phyloP scores from a whole-genome alignment of 2,329 filamentous ascomycete genomes.

The Colletotrichum truncatum region DNA sequence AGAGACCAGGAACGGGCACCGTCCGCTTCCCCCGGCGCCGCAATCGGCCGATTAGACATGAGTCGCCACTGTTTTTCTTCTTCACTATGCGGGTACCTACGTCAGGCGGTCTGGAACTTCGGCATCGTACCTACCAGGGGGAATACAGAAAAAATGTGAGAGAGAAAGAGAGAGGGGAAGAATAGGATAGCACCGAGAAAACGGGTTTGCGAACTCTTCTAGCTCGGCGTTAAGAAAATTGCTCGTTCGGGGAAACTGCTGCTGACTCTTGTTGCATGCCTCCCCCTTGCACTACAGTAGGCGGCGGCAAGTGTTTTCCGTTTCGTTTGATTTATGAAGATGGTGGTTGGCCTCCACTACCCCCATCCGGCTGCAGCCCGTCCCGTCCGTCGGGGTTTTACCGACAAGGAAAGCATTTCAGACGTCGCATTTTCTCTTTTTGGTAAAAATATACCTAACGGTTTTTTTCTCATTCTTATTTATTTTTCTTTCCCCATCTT shows the following conservation, averaged over 20 bases:
- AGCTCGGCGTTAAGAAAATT: neutral
- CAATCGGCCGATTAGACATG: slow-evolving; percentile 8
- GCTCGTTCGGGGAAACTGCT: neutral
- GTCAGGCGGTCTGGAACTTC: neutral
- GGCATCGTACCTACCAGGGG: too few relatives aligned
- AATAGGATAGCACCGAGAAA: too few relatives aligned
- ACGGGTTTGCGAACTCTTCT: neutral
- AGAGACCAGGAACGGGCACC: neutral
- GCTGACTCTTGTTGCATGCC: neutral
- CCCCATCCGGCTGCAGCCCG: slow-evolving; percentile 4
- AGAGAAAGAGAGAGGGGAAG: too few relatives aligned
- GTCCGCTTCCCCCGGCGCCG: slow-evolving; percentile 7
- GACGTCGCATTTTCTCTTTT: neutral
- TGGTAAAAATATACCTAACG: too few relatives aligned
- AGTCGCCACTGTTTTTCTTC: neutral
- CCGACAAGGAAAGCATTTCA: neutral
- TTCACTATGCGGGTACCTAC: neutral
- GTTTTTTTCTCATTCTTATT: neutral
- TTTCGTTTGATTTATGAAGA: neutral
- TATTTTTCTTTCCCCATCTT: neutral
- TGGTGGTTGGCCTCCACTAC: too few relatives aligned
- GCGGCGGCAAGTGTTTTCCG: neutral
- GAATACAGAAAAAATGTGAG: neutral
- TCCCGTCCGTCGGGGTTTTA: slow-evolving; percentile 9
- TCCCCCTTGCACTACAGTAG: neutral